Base-by-base conservation (phyloP, 352 stramenopile species). In the Phytophthora citricola region DNA sequence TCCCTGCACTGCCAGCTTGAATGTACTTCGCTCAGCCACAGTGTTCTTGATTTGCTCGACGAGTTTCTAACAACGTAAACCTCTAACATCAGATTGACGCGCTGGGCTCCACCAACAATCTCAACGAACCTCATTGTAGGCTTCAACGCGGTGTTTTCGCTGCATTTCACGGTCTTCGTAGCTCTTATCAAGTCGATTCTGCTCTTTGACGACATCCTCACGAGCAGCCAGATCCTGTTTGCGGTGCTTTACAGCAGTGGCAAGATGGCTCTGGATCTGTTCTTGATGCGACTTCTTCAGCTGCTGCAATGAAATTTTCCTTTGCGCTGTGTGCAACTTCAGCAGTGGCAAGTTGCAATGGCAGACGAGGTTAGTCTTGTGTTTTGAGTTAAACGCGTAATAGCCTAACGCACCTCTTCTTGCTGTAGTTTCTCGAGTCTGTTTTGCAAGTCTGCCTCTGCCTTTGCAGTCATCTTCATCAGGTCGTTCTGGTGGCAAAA, bases 11-110 rank as follows among this genome's bases (percentile, higher is more conserved):
- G 60, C 24, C 32, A 74, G 36, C 10, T 66, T 55, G 27, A 78
- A 66, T 9, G 55, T 50, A 15, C 44, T 63, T 29, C 60, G 48
- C 12, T 68, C 46, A 14, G 64, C 53, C 36, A 47, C 58, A 26
- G 78, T 75, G n/a, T 67, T 59, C 39, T 63, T 68, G 22, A 81
- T 75, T 54, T 83, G 69, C 63, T 76, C 61, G 11, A 41, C 24
- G 15, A 71, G 49, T 71, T 71, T 62, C 63, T 70, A 26, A 15
- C 46, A 46, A 26, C 2, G 24, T 26, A 26, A 4, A 26, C 24
- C 24, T 26, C 24, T 31, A 48, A 39, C 4, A 43, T 4, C 41
- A 62, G 20, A n/a, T 41, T 17, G 29, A 15, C 4, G 4, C 24
- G 2, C 24, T 26, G 24, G 24, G 24, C 24, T 26, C 4, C 24